Percentiles rank a stretch among this genome's conserved stretches.
Evolutionary conservation across 768 basidiomycete species (phyloP).

Genomic region (Termitomyces sp.): DNA sequence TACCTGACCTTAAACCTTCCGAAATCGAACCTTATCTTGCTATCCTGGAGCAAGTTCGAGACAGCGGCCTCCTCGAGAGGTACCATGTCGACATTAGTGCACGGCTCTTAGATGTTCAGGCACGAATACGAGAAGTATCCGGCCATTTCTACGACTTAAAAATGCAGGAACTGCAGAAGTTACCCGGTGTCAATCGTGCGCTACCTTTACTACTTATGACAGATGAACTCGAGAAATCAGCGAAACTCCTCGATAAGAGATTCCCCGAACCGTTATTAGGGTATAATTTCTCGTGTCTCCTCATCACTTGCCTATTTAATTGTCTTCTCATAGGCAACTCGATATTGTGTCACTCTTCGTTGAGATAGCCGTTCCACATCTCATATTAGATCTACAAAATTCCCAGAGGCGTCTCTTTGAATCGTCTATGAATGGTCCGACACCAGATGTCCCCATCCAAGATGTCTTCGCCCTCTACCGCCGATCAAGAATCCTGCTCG

Average conservation of each 20-base stretch:
- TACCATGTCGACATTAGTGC: conserved; percentile 69
- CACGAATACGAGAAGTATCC: conserved; percentile 54
- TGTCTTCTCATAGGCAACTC: conserved; percentile 39
- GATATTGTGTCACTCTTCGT: conserved; percentile 74
- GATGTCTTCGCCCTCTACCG: conserved; percentile 88
- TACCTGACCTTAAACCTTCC: conserved; percentile 68
- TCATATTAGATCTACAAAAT: conserved; percentile 58
- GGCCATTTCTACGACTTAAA: conserved; percentile 57
- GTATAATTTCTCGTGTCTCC: conserved; percentile 32
- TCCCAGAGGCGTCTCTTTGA: conserved; percentile 74
- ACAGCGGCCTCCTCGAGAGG: conserved; percentile 63
- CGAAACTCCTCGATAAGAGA: conserved; percentile 79
- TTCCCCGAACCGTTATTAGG: conserved; percentile 81
- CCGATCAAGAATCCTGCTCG: conserved; percentile 63
- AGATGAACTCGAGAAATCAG: conserved; percentile 82
- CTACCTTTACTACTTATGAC: conserved; percentile 79
- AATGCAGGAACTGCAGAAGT: conserved; percentile 55
- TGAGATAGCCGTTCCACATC: conserved; percentile 61
- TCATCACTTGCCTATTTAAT: neutral
- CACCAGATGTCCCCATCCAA: conserved; percentile 82
- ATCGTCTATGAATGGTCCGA: conserved; percentile 81
- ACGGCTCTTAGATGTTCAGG: conserved; percentile 62
- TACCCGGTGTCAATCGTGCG: conserved; percentile 77
- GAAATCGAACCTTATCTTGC: conserved; percentile 60
- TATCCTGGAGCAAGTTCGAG: conserved; percentile 66